A percentile compares a stretch with the other conserved stretches of the same genome.
These are phyloP conservation scores for Solidago caesia DNA, from an alignment of 129 eudicot species.

Conservation along the genomic window DNA sequence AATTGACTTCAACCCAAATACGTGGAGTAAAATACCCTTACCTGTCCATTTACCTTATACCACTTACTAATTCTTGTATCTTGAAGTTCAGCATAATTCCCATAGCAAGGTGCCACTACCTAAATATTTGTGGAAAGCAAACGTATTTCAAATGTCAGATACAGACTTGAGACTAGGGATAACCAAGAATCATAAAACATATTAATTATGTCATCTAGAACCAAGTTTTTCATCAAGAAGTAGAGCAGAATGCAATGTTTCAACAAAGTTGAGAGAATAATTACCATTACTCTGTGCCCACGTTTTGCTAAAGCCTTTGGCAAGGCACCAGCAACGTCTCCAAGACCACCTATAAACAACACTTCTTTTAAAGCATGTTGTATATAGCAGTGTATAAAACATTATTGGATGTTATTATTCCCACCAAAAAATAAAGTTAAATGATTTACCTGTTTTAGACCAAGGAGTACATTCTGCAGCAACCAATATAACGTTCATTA, in stretches of 20 bases:
- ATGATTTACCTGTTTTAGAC: conserved; percentile 73
- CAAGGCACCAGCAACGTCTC: conserved; percentile 98
- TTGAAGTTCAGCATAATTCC: conserved; percentile 65
- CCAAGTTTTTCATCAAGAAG: not conserved
- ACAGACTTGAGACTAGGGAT: not conserved
- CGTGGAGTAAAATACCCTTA: conserved; percentile 28
- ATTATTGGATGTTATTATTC: not conserved
- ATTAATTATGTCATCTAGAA: not conserved
- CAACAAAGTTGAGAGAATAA: not conserved
- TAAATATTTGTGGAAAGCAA: conserved; percentile 26
- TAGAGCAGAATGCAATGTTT: not conserved
- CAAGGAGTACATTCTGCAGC: conserved; percentile 98
- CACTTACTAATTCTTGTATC: conserved; percentile 73
- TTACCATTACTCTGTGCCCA: conserved; percentile 98
- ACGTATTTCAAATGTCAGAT: conserved; percentile 12
- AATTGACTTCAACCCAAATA: not conserved
- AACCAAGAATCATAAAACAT: not conserved
- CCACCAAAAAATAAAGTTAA: not conserved
- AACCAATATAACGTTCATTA: conserved; percentile 82
- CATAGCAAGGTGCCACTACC: conserved; percentile 89
- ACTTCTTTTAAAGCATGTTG: not conserved
- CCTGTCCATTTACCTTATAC: conserved; percentile 84
- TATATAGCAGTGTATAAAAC: not conserved
- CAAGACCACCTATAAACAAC: conserved; percentile 78
- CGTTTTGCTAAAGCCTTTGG: conserved; percentile 98